phyloP scores from a whole-genome alignment of 2,329 filamentous ascomycete species.

The Oidium heveae region DNA sequence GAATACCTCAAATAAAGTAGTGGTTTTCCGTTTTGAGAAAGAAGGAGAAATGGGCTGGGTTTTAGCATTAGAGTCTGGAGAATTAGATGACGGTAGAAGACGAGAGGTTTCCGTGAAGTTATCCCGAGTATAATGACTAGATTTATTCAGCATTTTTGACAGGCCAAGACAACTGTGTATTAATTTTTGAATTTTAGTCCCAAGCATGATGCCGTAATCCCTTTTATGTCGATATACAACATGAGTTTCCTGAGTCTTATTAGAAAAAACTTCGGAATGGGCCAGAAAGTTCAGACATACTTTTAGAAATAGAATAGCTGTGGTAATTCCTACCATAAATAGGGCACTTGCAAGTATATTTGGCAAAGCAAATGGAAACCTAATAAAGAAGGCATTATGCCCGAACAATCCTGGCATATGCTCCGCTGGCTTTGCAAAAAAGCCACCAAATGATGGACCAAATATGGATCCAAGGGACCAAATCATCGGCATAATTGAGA shows the following conservation, averaged over 20 bases:
- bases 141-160: too few relatives aligned
- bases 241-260: slow-evolving; percentile 42
- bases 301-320: slow-evolving; percentile 54
- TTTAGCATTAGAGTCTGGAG: slow-evolving; percentile 7
- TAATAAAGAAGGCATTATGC: slow-evolving; percentile 37
- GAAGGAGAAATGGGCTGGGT: slow-evolving; percentile 24
- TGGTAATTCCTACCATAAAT: slow-evolving; percentile 52
- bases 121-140: too few relatives aligned
- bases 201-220: slow-evolving; percentile 56
- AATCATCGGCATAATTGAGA: slow-evolving; percentile 77
- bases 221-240: slow-evolving; percentile 38
- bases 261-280: neutral
- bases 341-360: slow-evolving; percentile 56
- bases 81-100: neutral
- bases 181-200: slow-evolving; percentile 31
- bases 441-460: slow-evolving; percentile 68
- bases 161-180: slow-evolving; percentile 6
- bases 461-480: slow-evolving; percentile 77
- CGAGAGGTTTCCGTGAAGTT: too few relatives aligned
- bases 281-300: slow-evolving; percentile 16
- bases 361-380: slow-evolving; percentile 61
- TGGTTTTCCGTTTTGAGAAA: slow-evolving; percentile 6
- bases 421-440: slow-evolving; percentile 56
- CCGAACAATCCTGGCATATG: slow-evolving; percentile 51
- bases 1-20: slow-evolving; percentile 37